A percentile compares a stretch with the other conserved stretches of the same genome.
Conservation (phyloP, 148 eudicot species). For the Vaccinium macrocarpon region DNA sequence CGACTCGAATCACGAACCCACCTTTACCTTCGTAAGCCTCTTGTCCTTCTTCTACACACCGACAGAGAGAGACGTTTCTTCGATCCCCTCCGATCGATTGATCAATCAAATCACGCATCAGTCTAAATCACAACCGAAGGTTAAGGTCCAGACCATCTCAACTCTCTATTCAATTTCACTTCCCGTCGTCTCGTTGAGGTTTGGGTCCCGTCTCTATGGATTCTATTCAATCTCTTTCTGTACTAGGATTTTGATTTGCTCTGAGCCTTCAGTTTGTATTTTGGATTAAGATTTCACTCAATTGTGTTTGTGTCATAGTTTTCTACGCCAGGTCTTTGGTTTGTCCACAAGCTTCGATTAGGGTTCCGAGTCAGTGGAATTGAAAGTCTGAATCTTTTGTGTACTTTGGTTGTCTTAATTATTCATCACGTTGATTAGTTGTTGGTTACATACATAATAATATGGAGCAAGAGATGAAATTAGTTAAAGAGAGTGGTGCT, state of each 20-base stretch:
- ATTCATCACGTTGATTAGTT: neutral
- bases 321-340: neutral
- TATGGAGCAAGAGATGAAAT: constrained; percentile 13
- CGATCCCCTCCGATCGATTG: neutral
- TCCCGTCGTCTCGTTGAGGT: constrained; percentile 6
- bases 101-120: neutral
- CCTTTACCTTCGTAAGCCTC: neutral
- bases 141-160: neutral
- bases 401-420: neutral
- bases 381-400: neutral
- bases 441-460: neutral
- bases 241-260: neutral
- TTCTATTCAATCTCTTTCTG: neutral
- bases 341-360: neutral
- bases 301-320: neutral
- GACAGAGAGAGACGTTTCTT: neutral
- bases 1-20: neutral
- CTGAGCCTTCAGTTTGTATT: neutral
- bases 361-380: neutral
- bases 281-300: neutral
- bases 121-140: neutral
- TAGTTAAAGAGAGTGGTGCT: neutral
- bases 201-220: neutral
- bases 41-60: neutral
- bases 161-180: neutral